Evolutionary conservation across 169 alveolate species (phyloP).

Genomic region (Plasmodium fragile): DNA sequence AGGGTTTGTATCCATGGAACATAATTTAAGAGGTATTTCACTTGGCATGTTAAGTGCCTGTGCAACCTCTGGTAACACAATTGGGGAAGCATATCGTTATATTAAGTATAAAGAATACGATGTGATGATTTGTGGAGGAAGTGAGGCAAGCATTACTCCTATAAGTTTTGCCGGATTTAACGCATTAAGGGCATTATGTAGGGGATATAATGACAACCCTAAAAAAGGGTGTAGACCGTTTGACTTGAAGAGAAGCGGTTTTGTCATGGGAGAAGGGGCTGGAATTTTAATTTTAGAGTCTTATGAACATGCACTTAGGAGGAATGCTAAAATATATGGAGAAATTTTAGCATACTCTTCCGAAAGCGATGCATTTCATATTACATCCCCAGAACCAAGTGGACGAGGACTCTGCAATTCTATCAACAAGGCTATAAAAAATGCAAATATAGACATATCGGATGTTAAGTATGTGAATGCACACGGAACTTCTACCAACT

Average conservation of each 20-base stretch:
- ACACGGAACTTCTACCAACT: conserved; percentile 86
- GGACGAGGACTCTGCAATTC: conserved; percentile 80
- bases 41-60: conserved; percentile 86
- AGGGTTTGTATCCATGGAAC: conserved; percentile 82
- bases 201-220: conserved; percentile 87
- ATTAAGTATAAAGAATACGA: conserved; percentile 87
- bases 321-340: conserved; percentile 91
- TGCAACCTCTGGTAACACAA: conserved; percentile 89
- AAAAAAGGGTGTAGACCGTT: conserved; percentile 91
- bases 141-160: conserved; percentile 89
- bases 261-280: conserved; percentile 92
- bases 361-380: conserved; percentile 83
- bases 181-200: conserved; percentile 86
- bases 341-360: conserved; percentile 88
- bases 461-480: conserved; percentile 84
- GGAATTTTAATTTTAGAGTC: conserved; percentile 90
- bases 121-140: conserved; percentile 89
- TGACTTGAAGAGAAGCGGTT: conserved; percentile 91
- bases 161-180: conserved; percentile 85
- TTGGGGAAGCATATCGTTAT: conserved; percentile 86
- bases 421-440: conserved; percentile 63
- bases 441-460: conserved; percentile 75
- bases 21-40: conserved; percentile 80
- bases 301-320: conserved; percentile 88
- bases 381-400: conserved; percentile 85